Percentiles rank a stretch among this genome's conserved stretches.
Conservation (phyloP, 495 filamentous ascomycete species). For the Penicillium pulvis region DNA sequence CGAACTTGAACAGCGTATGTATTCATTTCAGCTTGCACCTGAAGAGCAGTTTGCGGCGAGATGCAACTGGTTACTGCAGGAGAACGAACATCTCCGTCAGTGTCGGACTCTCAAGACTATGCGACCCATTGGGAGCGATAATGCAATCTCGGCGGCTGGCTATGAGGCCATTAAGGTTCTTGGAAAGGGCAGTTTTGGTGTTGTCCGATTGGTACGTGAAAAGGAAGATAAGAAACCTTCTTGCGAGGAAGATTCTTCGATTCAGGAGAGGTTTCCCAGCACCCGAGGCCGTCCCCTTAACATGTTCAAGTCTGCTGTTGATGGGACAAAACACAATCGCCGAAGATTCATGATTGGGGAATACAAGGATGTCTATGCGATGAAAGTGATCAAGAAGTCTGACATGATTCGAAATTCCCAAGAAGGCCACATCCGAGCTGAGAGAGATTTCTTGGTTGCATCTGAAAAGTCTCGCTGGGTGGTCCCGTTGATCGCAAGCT, state of each 20-base stretch:
- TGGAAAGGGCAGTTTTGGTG: constrained; percentile 94
- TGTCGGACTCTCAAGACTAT: constrained; percentile 67
- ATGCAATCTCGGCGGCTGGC: constrained; percentile 57
- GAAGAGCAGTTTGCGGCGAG: constrained; percentile 58
- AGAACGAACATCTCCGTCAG: constrained; percentile 77
- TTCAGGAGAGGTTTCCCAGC: neutral
- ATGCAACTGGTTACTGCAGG: constrained; percentile 61
- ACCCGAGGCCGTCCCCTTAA: constrained; percentile 7
- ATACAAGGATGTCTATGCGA: constrained; percentile 73
- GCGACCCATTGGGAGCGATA: constrained; percentile 35
- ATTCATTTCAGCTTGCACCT: constrained; percentile 47
- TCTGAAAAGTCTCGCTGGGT: constrained; percentile 85
- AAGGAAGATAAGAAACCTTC: constrained; percentile 25
- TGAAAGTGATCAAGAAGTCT: constrained; percentile 95
- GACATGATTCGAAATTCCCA: constrained; percentile 88
- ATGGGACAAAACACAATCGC: constrained; percentile 25
- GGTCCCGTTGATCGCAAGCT: constrained; percentile 83
- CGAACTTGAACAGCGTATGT: constrained; percentile 66
- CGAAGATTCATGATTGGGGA: constrained; percentile 34
- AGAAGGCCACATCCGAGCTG: constrained; percentile 88
- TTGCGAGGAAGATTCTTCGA: constrained; percentile 10
- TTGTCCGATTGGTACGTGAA: constrained; percentile 81
- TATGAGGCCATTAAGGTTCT: constrained; percentile 82
- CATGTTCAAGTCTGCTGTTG: constrained; percentile 29
- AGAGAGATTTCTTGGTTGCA: constrained; percentile 86